These are phyloP conservation scores for Oryza coarctata DNA, from an alignment of 176 grass and related monocot genomes.

Conservation along the genomic window DNA sequence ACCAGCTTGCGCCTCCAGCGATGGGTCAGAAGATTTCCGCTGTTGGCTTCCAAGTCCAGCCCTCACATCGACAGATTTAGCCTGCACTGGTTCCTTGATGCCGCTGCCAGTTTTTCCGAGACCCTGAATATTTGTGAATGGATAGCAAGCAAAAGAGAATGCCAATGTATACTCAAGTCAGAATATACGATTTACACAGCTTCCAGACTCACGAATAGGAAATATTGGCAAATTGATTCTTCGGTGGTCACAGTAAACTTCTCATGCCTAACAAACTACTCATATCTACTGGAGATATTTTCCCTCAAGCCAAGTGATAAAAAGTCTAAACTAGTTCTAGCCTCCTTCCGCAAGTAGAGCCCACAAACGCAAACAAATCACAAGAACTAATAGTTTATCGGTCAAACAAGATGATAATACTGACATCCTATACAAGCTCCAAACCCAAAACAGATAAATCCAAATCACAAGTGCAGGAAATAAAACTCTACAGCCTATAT, in stretches of 20 bases:
- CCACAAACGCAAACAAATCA: background rate
- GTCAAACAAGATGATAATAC: background rate
- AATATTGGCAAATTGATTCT: slow-evolving; percentile 12
- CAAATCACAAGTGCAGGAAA: background rate
- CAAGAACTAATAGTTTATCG: background rate
- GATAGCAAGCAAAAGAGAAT: slow-evolving; percentile 47
- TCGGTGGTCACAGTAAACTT: slow-evolving; percentile 12
- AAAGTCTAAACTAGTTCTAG: background rate
- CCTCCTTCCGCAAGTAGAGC: background rate
- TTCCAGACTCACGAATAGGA: slow-evolving; percentile 34
- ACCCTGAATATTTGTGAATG: slow-evolving; percentile 64
- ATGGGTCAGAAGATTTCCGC: slow-evolving; percentile 50
- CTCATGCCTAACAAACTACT: background rate
- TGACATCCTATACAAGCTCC: background rate
- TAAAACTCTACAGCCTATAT: background rate
- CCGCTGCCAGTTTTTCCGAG: slow-evolving; percentile 91
- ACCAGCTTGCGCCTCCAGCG: slow-evolving; percentile 74
- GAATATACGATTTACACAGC: background rate
- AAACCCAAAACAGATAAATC: background rate
- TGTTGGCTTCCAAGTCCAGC: slow-evolving; percentile 83
- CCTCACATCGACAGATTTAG: slow-evolving; percentile 73
- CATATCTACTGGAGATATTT: background rate
- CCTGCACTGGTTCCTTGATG: slow-evolving; percentile 94
- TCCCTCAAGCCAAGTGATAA: background rate
- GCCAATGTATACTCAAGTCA: slow-evolving; percentile 42